A percentile compares a stretch with the other conserved stretches of the same genome.
Evolutionary conservation across 306 rosid genomes (phyloP).

Genomic region (Ormosia emarginata): DNA sequence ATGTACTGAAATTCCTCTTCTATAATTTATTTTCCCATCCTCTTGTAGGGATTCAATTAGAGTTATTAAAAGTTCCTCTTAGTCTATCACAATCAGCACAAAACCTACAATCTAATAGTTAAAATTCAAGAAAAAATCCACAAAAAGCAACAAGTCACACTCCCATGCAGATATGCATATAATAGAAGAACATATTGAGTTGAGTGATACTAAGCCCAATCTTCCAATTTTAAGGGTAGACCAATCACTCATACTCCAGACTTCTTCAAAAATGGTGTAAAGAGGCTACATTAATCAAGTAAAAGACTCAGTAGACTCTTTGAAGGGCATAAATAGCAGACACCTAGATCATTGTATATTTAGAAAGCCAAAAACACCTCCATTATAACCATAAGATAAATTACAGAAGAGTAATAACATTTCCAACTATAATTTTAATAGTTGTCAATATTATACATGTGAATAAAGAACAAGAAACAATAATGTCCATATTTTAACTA

Average conservation of each 20-base stretch:
- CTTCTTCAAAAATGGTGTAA: neutral
- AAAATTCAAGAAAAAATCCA: too few species aligned
- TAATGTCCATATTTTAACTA: neutral
- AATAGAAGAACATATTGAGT: too few species aligned
- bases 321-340: neutral
- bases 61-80: too few species aligned
- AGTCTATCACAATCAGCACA: too few species aligned
- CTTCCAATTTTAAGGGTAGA: neutral
- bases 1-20: too few species aligned
- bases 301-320: neutral
- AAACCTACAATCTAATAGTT: too few species aligned
- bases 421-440: neutral
- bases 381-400: neutral
- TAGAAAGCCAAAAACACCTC: neutral
- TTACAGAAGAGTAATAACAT: neutral
- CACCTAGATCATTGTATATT: neutral
- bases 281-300: neutral
- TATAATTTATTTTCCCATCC: too few species aligned
- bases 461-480: slow-evolving; percentile 16
- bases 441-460: neutral
- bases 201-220: neutral
- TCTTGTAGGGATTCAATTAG: too few species aligned
- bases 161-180: too few species aligned
- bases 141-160: too few species aligned
- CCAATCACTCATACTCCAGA: neutral